Evolutionary conservation across 768 basidiomycete genomes (phyloP).

Genomic region (Lentinula guzmanii): DNA sequence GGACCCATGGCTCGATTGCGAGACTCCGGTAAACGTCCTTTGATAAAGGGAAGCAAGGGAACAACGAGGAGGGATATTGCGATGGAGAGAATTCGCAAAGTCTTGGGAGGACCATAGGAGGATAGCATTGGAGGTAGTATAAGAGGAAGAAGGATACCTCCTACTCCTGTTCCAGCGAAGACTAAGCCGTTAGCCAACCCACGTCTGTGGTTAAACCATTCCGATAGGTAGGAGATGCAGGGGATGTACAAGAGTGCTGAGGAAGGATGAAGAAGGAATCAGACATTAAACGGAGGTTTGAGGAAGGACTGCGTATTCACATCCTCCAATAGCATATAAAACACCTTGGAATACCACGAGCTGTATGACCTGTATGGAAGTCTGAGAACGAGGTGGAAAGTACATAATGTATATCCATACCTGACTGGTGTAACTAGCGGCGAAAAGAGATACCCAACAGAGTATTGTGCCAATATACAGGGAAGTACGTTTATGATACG

Average conservation of each 20-base stretch:
- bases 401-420: background rate
- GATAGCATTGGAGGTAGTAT: slow-evolving; percentile 19
- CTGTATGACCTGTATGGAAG: slow-evolving; percentile 12
- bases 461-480: slow-evolving; percentile 18
- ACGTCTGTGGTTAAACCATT: slow-evolving; percentile 24
- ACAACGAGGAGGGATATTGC: slow-evolving; percentile 12
- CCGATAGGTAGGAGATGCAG: slow-evolving; percentile 20
- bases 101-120: slow-evolving; percentile 14
- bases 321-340: slow-evolving; percentile 23
- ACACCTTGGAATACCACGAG: slow-evolving; percentile 22
- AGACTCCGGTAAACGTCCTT: slow-evolving; percentile 18
- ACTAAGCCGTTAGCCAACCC: slow-evolving; percentile 25
- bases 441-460: slow-evolving; percentile 20
- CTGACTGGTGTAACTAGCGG: slow-evolving; percentile 18
- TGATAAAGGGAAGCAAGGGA: slow-evolving; percentile 20
- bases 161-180: slow-evolving; percentile 22
- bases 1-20: slow-evolving; percentile 12
- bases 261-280: background rate
- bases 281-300: background rate
- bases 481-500: slow-evolving; percentile 13
- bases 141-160: slow-evolving; percentile 21
- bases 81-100: slow-evolving; percentile 22
- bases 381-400: background rate
- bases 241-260: slow-evolving; percentile 18
- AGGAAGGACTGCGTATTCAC: background rate